These are phyloP conservation scores for Naganishia sp. DNA, from an alignment of 1,284 basidiomycete species.

Conservation along the genomic window DNA sequence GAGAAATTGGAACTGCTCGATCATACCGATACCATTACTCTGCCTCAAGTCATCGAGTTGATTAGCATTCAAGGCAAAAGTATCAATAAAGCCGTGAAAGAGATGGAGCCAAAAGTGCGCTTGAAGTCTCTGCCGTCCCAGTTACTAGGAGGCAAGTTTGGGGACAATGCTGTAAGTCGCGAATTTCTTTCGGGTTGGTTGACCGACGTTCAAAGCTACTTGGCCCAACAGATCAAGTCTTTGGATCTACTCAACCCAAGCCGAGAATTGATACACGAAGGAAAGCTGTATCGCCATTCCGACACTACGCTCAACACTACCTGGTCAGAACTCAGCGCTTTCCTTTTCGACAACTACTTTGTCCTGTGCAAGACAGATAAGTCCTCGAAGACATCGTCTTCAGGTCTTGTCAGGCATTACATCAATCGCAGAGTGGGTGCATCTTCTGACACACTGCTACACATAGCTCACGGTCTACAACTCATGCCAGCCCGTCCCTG, in stretches of 20 bases:
- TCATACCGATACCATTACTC: slow-evolving; percentile 75
- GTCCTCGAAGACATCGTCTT: slow-evolving; percentile 61
- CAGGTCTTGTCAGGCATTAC: slow-evolving; percentile 35
- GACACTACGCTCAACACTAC: slow-evolving; percentile 77
- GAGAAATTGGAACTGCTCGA: slow-evolving; percentile 62
- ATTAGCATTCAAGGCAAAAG: slow-evolving; percentile 82
- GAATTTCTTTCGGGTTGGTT: background rate
- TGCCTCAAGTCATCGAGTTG: slow-evolving; percentile 79
- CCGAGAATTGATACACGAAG: slow-evolving; percentile 76
- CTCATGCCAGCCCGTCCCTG: slow-evolving; percentile 71
- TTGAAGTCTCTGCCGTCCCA: slow-evolving; percentile 76
- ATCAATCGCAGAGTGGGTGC: slow-evolving; percentile 72
- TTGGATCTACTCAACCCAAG: slow-evolving; percentile 82
- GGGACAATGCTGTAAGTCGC: slow-evolving; percentile 69
- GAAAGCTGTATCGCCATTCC: slow-evolving; percentile 77
- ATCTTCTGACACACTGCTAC: background rate
- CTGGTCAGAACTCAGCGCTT: slow-evolving; percentile 81
- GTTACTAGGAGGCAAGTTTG: slow-evolving; percentile 65
- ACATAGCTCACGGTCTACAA: background rate
- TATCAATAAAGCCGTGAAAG: slow-evolving; percentile 76
- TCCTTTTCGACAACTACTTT: slow-evolving; percentile 93
- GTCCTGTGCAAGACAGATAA: slow-evolving; percentile 69
- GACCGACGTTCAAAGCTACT: background rate
- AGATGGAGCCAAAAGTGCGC: slow-evolving; percentile 81
- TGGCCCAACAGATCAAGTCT: slow-evolving; percentile 56